phyloP scores from a whole-genome alignment of 352 stramenopile genomes.

The Thalassiosira pacifica region DNA sequence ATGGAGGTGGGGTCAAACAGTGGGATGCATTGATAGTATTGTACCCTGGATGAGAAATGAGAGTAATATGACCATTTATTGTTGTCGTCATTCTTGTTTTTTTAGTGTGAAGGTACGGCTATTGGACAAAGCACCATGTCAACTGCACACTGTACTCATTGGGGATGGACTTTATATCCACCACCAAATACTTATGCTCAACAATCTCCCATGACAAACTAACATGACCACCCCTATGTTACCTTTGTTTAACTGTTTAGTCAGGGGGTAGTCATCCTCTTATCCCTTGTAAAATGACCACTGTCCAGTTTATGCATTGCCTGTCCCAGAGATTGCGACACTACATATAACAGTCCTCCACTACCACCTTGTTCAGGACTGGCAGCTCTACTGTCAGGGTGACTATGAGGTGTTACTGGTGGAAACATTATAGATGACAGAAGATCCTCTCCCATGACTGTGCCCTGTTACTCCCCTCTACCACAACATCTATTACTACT shows the following conservation, averaged over 20 bases:
- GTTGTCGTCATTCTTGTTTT: neutral
- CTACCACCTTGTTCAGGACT: slow-evolving; percentile 36
- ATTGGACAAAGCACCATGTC: slow-evolving; percentile 70
- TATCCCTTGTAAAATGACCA: neutral
- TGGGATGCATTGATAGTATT: slow-evolving; percentile 60
- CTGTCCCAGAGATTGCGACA: neutral
- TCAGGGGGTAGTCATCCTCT: slow-evolving; percentile 10
- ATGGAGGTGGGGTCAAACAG: slow-evolving; percentile 63
- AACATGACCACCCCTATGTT: neutral
- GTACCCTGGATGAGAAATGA: slow-evolving; percentile 35
- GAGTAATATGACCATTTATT: slow-evolving; percentile 8
- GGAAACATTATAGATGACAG: slow-evolving; percentile 42
- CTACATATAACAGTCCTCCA: neutral
- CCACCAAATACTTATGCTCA: slow-evolving; percentile 55
- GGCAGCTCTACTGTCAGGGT: slow-evolving; percentile 22
- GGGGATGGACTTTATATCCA: slow-evolving; percentile 56
- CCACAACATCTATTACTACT: neutral
- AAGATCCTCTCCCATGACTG: slow-evolving; percentile 6
- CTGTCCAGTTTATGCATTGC: neutral
- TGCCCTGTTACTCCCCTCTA: neutral
- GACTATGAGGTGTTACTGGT: slow-evolving; percentile 29
- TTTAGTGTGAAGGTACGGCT: slow-evolving; percentile 59
- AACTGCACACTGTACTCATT: slow-evolving; percentile 69
- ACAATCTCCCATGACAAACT: slow-evolving; percentile 17
- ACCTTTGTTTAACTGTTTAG: slow-evolving; percentile 8